Base-by-base conservation (phyloP, 192 early-diverging fungal genomes). In the Paraglomus brasilianum region DNA sequence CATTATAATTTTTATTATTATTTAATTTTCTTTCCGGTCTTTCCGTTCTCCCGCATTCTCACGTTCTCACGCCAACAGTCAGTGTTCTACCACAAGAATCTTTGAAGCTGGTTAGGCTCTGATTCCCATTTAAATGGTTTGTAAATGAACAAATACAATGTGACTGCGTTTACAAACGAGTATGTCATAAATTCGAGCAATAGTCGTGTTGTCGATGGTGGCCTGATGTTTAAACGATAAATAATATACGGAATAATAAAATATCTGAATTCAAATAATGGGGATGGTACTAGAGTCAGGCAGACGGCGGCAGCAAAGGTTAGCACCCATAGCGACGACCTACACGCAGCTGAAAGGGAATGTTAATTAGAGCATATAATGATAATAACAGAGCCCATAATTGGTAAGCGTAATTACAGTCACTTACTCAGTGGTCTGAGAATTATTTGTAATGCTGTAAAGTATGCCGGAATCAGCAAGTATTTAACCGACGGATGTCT, bases 251-350 rank as follows among this genome's bases (percentile, higher is more conserved):
- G 95, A 11, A 95, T 79, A 22, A 97, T 91, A 81, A 93, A 98
- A 82, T 98, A 98, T 48, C 96, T 79, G 73, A 97, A 94, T 77
- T 98, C 96, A 44, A 98, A 74, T 52, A 98, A 78, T 5, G 96
- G 96, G 0, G 94, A 94, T 0, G 96, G 96, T 2, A 98, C 80
- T 8, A 97, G 79, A 9, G 87, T 87, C 11, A 91, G 70, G 0
- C 81, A 78, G 0, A 83, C 79, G 21, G 86, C 85, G 1, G 71
- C 70, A 0, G 68, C 11, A 63, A 88, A 89, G 8, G 81, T 80
- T 3, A 90, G 6, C 3, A 82, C 61, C 78, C 84, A 87, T 0
- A 93, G 49, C 21, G 83, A 52, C 17, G 84, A 66, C 17, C 83
- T 74, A n/a, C 75, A 67, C 22, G 68, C 56, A 7, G 74, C 79